Base-by-base conservation (phyloP, 1,284 basidiomycete species). In the Rhodofomes roseus region DNA sequence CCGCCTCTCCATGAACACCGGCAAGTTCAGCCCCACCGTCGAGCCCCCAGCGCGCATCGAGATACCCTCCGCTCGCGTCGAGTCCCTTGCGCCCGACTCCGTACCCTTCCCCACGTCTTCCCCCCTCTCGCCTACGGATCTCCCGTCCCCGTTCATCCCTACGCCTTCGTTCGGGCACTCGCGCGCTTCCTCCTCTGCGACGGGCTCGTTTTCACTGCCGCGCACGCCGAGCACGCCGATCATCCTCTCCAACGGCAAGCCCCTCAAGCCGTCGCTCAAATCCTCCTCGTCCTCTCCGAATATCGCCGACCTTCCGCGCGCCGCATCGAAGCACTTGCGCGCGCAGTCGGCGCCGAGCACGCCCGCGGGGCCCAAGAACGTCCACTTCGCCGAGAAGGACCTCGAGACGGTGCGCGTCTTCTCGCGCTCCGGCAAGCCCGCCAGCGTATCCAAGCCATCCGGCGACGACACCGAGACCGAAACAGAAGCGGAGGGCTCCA, bases 201-300 rank as follows among this genome's bases (percentile, higher is more conserved):
- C n/a, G n/a, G n/a, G 31, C 31, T 44, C 63, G 22, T 54, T 61
- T 23, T 68, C 66, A 9, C 68, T 73, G 29, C 68, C 70, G 20
- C 68, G 73, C 34, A 66, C 66, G 8, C 65, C 71, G 56, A 66
- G 66, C 36, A 68, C 70, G 36, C 60, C 67, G 25, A 76, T 87
- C 61, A 71, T 93, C 57, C 81, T 96, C 37, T 83, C 91, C 23
- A 96, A 94, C 65, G 93, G 94, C 56, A 92, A 94, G 72, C 90
- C 93, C 0, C 87, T 98, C 73, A 95, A 95, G 71, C 85, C 92
- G 0, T 93, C 92, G 0, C 82, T 98, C 67, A 96, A 97, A 73
- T 83, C 84, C 1, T 84, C 85, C 12, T 75, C 77, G 3, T 86
- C 85, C 1, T 76, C 81, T 1, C 83, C 83, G 27, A 76, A 79